A percentile compares a stretch with the other conserved stretches of the same genome.
Evolutionary conservation across 345 rosid species (phyloP).

Genomic region (Luvunga scandens): DNA sequence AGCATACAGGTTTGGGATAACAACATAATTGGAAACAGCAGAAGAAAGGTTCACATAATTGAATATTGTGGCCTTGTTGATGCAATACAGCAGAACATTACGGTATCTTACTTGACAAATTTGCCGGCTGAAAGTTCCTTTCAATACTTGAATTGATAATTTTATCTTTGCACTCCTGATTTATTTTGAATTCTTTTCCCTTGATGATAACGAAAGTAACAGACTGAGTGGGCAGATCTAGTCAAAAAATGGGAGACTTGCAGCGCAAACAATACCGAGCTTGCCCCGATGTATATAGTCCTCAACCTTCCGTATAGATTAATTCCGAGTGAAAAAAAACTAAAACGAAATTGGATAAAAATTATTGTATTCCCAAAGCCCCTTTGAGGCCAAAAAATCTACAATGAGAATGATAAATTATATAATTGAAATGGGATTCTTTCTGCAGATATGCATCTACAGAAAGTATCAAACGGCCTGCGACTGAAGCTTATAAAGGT

Average conservation of each 20-base stretch:
- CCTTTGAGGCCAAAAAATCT: neutral
- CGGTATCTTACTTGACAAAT: constrained; percentile 35
- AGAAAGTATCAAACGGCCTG: constrained; percentile 84
- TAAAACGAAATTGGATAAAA: neutral
- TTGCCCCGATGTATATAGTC: constrained; percentile 71
- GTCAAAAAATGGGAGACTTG: constrained; percentile 71
- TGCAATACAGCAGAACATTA: constrained; percentile 63
- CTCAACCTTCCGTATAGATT: neutral
- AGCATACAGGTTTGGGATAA: constrained; percentile 71
- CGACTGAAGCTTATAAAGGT: constrained; percentile 84
- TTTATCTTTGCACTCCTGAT: neutral
- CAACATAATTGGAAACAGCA: constrained; percentile 65
- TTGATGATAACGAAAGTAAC: constrained; percentile 10
- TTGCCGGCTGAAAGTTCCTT: neutral
- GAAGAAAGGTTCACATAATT: constrained; percentile 49
- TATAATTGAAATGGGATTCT: neutral
- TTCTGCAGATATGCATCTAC: constrained; percentile 67
- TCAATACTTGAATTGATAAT: too few species aligned
- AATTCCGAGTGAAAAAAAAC: neutral
- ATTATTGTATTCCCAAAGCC: neutral
- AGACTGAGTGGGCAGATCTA: constrained; percentile 68
- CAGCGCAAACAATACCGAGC: constrained; percentile 41
- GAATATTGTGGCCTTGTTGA: constrained; percentile 46
- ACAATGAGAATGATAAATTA: neutral
- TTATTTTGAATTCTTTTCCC: neutral